phyloP scores from a whole-genome alignment of 352 stramenopile species.

The Aphanomyces stellatus region DNA sequence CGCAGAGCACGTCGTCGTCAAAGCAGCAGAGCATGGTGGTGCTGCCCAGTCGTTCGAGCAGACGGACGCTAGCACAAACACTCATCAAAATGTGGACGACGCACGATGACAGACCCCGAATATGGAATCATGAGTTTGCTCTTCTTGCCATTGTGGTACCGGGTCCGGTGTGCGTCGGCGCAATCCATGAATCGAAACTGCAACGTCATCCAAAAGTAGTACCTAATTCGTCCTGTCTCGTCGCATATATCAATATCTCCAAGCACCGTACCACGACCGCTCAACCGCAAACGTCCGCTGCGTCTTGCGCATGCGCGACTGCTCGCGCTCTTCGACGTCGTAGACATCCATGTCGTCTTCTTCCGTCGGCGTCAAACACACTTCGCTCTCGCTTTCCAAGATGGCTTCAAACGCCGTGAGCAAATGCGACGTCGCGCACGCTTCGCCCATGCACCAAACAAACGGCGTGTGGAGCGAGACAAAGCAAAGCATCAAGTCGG shows the following conservation, averaged over 20 bases:
- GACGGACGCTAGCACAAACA: conserved; percentile 26
- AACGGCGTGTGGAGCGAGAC: conserved; percentile 73
- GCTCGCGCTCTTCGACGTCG: conserved; percentile 77
- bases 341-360: conserved; percentile 43
- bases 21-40: conserved; percentile 85
- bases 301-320: conserved; percentile 59
- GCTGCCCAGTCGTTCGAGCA: conserved; percentile 72
- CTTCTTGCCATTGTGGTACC: conserved; percentile 19
- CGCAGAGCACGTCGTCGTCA: conserved; percentile 79
- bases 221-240: too few relatives aligned
- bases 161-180: conserved; percentile 34
- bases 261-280: conserved; percentile 38
- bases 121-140: conserved; percentile 20
- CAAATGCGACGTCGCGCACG: conserved; percentile 58
- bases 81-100: background rate
- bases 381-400: conserved; percentile 27
- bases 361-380: conserved; percentile 13
- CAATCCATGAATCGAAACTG: conserved; percentile 52
- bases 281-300: conserved; percentile 51
- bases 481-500: conserved; percentile 82
- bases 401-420: conserved; percentile 67
- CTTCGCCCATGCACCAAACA: conserved; percentile 69
- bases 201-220: conserved; percentile 62
- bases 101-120: background rate
- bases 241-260: too few relatives aligned